A percentile compares a stretch with the other conserved stretches of the same genome.
Evolutionary conservation across 176 grass and related monocot genomes (phyloP).

Genomic region (Oryza officinalis): DNA sequence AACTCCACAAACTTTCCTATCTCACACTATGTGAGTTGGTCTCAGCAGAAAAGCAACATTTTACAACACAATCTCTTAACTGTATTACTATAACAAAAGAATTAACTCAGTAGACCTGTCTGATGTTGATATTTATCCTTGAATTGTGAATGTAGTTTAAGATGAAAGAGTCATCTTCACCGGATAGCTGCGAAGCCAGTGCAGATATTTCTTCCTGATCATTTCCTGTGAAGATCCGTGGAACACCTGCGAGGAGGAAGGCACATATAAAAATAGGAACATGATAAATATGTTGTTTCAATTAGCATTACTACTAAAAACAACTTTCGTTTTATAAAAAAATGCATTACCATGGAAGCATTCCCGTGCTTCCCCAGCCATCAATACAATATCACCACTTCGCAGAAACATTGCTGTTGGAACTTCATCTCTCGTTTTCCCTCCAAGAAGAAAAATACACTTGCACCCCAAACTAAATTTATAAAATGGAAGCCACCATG

Average conservation of each 20-base stretch:
- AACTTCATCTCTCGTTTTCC: conserved; percentile 74
- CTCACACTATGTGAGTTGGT: background rate
- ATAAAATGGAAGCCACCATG: background rate
- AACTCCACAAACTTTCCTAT: no score
- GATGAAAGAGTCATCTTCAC: conserved; percentile 50
- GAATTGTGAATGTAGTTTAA: conserved; percentile 71
- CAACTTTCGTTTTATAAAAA: background rate
- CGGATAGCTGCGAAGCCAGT: conserved; percentile 52
- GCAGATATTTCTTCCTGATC: conserved; percentile 56
- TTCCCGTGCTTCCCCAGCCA: conserved; percentile 82
- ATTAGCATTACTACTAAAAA: background rate
- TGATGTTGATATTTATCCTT: conserved; percentile 90
- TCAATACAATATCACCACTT: conserved; percentile 82
- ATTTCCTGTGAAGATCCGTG: conserved; percentile 66
- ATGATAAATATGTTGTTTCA: conserved; percentile 1
- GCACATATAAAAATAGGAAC: conserved; percentile 1
- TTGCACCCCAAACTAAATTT: conserved; percentile 76
- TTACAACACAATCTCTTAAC: background rate
- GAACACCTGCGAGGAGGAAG: conserved; percentile 49
- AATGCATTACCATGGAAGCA: conserved; percentile 78
- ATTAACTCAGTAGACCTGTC: conserved; percentile 56
- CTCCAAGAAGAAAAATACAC: conserved; percentile 87
- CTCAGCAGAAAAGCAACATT: background rate
- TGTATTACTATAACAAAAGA: background rate
- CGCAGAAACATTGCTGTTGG: conserved; percentile 74